phyloP scores from a whole-genome alignment of 495 filamentous ascomycete genomes.

The Trichodelitschia bisporula region DNA sequence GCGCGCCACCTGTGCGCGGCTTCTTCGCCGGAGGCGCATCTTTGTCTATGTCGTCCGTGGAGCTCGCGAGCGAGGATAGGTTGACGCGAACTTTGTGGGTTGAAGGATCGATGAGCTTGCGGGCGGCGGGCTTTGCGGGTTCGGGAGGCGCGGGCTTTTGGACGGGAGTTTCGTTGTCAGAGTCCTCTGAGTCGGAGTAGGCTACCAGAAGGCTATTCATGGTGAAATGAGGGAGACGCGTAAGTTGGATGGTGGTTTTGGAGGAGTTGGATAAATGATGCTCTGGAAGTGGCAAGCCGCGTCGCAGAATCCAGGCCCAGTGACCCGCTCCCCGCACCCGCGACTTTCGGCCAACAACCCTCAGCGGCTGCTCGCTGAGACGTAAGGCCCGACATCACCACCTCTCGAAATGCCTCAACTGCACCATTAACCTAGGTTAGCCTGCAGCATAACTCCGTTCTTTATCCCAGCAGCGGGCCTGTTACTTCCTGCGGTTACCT shows the following conservation, averaged over 20 bases:
- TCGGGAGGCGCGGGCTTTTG: conserved; percentile 7
- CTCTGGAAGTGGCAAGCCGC: too few species aligned
- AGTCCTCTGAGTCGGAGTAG: conserved; percentile 51
- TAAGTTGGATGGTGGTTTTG: not conserved
- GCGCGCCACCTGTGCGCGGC: conserved; percentile 29
- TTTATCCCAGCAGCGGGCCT: too few species aligned
- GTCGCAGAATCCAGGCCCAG: too few species aligned
- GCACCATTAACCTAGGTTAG: too few species aligned
- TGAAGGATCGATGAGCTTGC: conserved; percentile 53
- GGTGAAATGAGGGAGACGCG: not conserved
- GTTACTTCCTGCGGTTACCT: too few species aligned
- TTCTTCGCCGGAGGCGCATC: conserved; percentile 52
- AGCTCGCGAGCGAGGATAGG: conserved; percentile 28
- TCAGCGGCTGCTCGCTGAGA: too few species aligned
- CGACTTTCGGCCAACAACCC: conserved; percentile 2
- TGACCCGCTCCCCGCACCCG: not conserved
- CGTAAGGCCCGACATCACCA: too few species aligned
- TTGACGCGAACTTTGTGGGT: conserved; percentile 66
- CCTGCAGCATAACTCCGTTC: too few species aligned
- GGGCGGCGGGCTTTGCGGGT: conserved; percentile 27
- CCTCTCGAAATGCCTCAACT: too few species aligned
- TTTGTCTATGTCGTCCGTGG: conserved; percentile 10
- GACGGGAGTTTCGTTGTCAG: conserved; percentile 28
- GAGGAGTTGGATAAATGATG: too few species aligned
- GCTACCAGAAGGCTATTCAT: conserved; percentile 8